phyloP scores from a whole-genome alignment of 2,329 filamentous ascomycete species.

The Penicillium sp. region DNA sequence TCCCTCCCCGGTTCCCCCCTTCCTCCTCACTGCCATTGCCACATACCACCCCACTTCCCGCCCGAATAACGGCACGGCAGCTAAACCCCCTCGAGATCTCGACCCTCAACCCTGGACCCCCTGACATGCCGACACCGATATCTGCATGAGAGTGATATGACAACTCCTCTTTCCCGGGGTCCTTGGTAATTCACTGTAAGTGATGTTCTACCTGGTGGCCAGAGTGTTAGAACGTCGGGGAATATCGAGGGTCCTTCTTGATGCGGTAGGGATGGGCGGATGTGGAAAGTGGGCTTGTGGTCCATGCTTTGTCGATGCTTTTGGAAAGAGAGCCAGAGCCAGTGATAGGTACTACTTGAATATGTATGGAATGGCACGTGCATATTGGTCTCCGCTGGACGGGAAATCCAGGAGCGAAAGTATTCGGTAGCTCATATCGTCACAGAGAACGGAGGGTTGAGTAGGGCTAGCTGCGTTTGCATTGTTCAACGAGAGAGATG shows the following conservation, averaged over 20 bases:
- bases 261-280: slow-evolving; percentile 9
- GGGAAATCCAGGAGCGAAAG: neutral
- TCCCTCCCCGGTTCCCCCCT: neutral
- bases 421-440: no score
- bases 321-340: neutral
- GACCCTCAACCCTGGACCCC: neutral
- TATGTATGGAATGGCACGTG: neutral
- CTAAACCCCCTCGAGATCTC: neutral
- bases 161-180: neutral
- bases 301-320: neutral
- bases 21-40: neutral
- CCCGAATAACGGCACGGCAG: slow-evolving; percentile 3
- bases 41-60: neutral
- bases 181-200: neutral
- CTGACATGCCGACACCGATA: neutral
- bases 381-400: neutral
- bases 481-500: neutral
- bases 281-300: neutral
- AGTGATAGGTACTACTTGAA: neutral
- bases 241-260: slow-evolving; percentile 11
- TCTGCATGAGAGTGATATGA: neutral
- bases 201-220: neutral
- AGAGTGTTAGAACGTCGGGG: neutral
- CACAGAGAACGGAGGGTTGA: neutral
- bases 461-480: no score